phyloP scores from a whole-genome alignment of 192 early-diverging fungal genomes.

The Mortierella claussenii region DNA sequence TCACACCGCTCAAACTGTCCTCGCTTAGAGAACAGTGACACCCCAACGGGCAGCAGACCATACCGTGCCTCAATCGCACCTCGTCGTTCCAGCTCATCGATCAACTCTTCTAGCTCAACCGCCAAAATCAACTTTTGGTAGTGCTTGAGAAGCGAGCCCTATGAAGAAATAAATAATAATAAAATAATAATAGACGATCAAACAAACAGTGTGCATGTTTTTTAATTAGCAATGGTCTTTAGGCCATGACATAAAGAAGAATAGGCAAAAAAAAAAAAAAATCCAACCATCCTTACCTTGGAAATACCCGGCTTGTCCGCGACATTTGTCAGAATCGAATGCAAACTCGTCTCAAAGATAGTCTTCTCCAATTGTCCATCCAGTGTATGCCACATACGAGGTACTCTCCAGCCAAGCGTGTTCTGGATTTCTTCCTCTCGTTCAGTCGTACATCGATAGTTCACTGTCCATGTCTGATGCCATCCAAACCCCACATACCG shows the following conservation, averaged over 20 bases:
- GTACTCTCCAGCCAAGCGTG: constrained; percentile 10
- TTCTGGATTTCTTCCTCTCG: background rate
- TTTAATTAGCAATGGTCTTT: no score
- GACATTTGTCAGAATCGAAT: constrained; percentile 30
- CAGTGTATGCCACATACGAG: constrained; percentile 36
- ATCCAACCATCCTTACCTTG: constrained; percentile 13
- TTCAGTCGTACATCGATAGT: constrained; percentile 8
- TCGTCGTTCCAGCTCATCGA: constrained; percentile 31
- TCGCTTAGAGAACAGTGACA: constrained; percentile 31
- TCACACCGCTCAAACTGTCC: constrained; percentile 11
- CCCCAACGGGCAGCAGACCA: constrained; percentile 13
- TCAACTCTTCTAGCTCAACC: constrained; percentile 31
- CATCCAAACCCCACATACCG: constrained; percentile 37
- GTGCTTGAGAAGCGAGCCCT: constrained; percentile 13
- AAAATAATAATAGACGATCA: background rate
- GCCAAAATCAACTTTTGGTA: constrained; percentile 28
- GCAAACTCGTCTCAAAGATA: constrained; percentile 32
- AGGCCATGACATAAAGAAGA: no score
- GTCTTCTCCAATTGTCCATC: constrained; percentile 15
- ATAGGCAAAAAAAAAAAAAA: background rate
- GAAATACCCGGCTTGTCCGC: constrained; percentile 35
- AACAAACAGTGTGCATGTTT: background rate
- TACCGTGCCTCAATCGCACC: constrained; percentile 6
- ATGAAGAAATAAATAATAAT: background rate
- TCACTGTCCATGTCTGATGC: constrained; percentile 30